A percentile compares a stretch with the other conserved stretches of the same genome.
Conservation (phyloP, 192 early-diverging fungal genomes). For the Thamnidium elegans region DNA sequence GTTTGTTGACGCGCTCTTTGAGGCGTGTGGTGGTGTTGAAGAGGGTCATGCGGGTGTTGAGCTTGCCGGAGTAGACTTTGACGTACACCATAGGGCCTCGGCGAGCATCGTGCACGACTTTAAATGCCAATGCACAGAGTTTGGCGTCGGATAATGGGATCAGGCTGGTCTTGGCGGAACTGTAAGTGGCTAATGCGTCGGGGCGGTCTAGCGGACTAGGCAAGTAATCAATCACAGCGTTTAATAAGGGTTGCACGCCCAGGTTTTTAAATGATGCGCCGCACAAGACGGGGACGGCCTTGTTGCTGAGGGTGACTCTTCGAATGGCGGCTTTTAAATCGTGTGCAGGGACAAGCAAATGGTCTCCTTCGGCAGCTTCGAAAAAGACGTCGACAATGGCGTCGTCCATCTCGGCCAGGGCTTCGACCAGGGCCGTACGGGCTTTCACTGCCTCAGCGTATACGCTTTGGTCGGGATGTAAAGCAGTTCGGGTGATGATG, state of each 20-base stretch:
- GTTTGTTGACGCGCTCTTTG: slow-evolving; percentile 78
- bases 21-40: slow-evolving; percentile 62
- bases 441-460: slow-evolving; percentile 49
- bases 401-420: slow-evolving; percentile 80
- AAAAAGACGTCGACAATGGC: slow-evolving; percentile 82
- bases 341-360: slow-evolving; percentile 56
- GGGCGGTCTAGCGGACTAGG: slow-evolving; percentile 77
- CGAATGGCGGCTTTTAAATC: slow-evolving; percentile 69
- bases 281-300: slow-evolving; percentile 79
- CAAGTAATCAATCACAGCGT: slow-evolving; percentile 83
- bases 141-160: slow-evolving; percentile 46
- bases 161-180: slow-evolving; percentile 37
- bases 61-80: slow-evolving; percentile 74
- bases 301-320: slow-evolving; percentile 62
- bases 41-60: slow-evolving; percentile 66
- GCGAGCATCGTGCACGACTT: slow-evolving; percentile 80
- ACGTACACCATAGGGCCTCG: slow-evolving; percentile 92
- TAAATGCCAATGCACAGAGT: slow-evolving; percentile 91
- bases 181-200: slow-evolving; percentile 51
- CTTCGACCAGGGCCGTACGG: slow-evolving; percentile 74
- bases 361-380: slow-evolving; percentile 67
- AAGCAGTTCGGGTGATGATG: slow-evolving; percentile 27
- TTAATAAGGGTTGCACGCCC: slow-evolving; percentile 91
- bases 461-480: too few relatives aligned
- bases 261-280: slow-evolving; percentile 87